Base-by-base conservation (phyloP, 2,329 filamentous ascomycete genomes). In the Alternaria sp. region DNA sequence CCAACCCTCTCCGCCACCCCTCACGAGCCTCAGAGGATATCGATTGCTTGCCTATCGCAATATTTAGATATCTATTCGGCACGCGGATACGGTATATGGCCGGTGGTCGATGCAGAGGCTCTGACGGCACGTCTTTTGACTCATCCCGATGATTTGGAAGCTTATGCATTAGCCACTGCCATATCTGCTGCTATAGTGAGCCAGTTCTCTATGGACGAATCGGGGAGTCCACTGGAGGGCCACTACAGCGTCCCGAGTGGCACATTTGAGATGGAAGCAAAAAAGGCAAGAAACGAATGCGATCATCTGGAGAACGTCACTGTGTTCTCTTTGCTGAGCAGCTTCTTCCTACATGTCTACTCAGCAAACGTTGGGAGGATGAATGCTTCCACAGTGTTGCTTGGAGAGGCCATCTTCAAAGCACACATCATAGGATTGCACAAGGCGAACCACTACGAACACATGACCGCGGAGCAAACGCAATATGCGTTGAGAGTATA, bases 281-380 rank as follows among this genome's bases (percentile, higher is more conserved):
- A 66, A 44, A 66, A 64, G 45, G 73, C 75, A 11, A 70, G 75
- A n/a, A 63, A 70, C 17, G 67, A 70, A 13, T 72, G 67, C 4
- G 76, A 79, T 43, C 76, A 79, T 26, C 54, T 75, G 59, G 76
- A 79, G 32, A 71, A 77, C 43, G 62, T 73, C 6, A 75, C 75
- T 5, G 59, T 73, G n/a, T 73, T 66, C 28, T 78, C 76, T 6
- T 54, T 76, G 9, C 60, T 79, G 40, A 64, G 71, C 57, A 72
- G 68, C 36, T 79, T 79, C 67, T 79, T 79, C 53, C 61, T 79
- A 7, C 76, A 79, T 46, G 76, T 78, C 5, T 76, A 77, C 32
- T 75, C 74, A 7, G 76, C 76, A 10, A 77, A 79, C 43, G 69
- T 77, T 17, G 76, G 76, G n/a, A 69, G 75, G 21, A 78, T 79